Evolutionary conservation across 108 stramenopile genomes (phyloP).

Genomic region (Mayamaea pseudoterrestris): DNA sequence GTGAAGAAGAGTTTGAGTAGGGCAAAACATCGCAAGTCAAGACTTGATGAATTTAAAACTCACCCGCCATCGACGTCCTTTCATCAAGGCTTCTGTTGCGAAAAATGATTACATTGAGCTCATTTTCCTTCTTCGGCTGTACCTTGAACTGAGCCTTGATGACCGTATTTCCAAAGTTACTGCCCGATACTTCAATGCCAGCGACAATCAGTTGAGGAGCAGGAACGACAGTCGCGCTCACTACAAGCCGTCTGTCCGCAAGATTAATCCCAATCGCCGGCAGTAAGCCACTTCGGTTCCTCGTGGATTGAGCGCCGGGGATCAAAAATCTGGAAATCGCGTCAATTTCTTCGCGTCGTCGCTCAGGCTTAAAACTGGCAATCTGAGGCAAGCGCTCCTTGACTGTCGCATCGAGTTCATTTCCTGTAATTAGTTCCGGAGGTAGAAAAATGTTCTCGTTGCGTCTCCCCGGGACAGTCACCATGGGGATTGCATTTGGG

Average conservation of each 20-base stretch:
- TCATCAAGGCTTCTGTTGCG: slow-evolving; percentile 15
- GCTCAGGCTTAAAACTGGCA: slow-evolving; percentile 41
- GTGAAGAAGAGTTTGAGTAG: no score
- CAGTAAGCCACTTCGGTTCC: slow-evolving; percentile 24
- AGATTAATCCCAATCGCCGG: slow-evolving; percentile 36
- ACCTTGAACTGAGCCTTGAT: slow-evolving; percentile 33
- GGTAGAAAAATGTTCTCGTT: slow-evolving; percentile 39
- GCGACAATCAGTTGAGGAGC: slow-evolving; percentile 35
- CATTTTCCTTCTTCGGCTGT: slow-evolving; percentile 18
- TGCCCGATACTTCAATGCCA: slow-evolving; percentile 32
- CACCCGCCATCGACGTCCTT: slow-evolving; percentile 17
- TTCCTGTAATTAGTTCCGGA: slow-evolving; percentile 41
- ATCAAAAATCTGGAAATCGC: slow-evolving; percentile 27
- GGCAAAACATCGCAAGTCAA: no score
- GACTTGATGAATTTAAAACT: no score
- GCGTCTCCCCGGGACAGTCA: slow-evolving; percentile 32
- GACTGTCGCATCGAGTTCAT: slow-evolving; percentile 36
- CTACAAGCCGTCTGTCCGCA: slow-evolving; percentile 11
- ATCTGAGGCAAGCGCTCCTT: slow-evolving; percentile 48
- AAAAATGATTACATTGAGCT: slow-evolving; percentile 35
- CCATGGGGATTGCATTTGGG: slow-evolving; percentile 41
- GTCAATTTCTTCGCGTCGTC: slow-evolving; percentile 35
- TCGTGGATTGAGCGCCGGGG: slow-evolving; percentile 47
- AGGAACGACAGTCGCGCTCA: slow-evolving; percentile 16
- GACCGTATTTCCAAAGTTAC: slow-evolving; percentile 41